A percentile compares a stretch with the other conserved stretches of the same genome.
Evolutionary conservation across 805 yeast species (phyloP).

Genomic region (Lachancea cidri): DNA sequence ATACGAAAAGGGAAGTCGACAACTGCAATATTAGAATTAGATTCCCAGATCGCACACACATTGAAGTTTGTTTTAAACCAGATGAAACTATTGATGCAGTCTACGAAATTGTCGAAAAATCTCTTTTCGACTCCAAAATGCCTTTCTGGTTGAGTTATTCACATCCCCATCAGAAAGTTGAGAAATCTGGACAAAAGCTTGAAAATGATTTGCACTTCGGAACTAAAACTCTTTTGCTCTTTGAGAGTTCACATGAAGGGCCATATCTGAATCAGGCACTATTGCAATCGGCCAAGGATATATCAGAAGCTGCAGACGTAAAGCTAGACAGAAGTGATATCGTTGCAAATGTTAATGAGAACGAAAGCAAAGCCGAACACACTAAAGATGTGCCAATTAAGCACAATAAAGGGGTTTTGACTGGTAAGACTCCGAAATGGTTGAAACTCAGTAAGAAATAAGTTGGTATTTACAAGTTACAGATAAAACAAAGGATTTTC

Average conservation of each 20-base stretch:
- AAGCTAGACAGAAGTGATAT: slow-evolving; percentile 2
- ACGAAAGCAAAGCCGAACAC: slow-evolving; percentile 5
- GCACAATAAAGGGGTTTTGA: neutral
- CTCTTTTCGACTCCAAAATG: slow-evolving; percentile 26
- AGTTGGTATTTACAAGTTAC: slow-evolving; percentile 3
- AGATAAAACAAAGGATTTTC: no score
- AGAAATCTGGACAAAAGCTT: slow-evolving; percentile 28
- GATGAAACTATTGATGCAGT: slow-evolving; percentile 35
- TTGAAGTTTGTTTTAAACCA: slow-evolving; percentile 48
- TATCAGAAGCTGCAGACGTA: slow-evolving; percentile 30
- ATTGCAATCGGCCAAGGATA: slow-evolving; percentile 30
- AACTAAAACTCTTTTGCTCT: slow-evolving; percentile 40
- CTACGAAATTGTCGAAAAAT: slow-evolving; percentile 27
- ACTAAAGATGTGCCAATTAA: slow-evolving; percentile 9
- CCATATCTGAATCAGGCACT: slow-evolving; percentile 29
- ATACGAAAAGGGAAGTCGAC: slow-evolving; percentile 21
- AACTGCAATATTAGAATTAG: slow-evolving; percentile 45
- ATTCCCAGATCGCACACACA: slow-evolving; percentile 51
- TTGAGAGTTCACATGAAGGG: slow-evolving; percentile 26
- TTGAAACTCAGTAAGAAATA: slow-evolving; percentile 36
- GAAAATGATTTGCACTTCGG: slow-evolving; percentile 40
- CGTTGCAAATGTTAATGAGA: neutral
- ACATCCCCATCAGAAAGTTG: slow-evolving; percentile 41
- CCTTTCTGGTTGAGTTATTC: slow-evolving; percentile 41
- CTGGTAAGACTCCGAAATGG: slow-evolving; percentile 36